Percentiles rank a stretch among this genome's conserved stretches.
phyloP scores from a whole-genome alignment of 2,329 filamentous ascomycete species.

The Pochonia chlamydosporia region DNA sequence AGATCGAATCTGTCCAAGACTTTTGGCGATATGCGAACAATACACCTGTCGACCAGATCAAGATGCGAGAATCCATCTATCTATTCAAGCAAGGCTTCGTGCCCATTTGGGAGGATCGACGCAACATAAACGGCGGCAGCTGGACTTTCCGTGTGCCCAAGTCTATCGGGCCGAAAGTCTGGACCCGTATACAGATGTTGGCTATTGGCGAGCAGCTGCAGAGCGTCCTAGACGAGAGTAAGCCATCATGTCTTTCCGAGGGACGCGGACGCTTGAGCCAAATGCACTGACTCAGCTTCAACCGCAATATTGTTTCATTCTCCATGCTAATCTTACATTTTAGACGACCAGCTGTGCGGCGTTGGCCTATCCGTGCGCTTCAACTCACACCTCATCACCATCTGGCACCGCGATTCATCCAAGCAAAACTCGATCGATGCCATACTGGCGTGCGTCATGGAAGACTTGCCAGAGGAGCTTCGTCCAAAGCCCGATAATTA shows the following conservation, averaged over 20 bases:
- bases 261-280: no score
- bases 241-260: slow-evolving; percentile 19
- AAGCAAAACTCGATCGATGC: slow-evolving; percentile 74
- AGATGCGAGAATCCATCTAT: slow-evolving; percentile 72
- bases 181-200: slow-evolving; percentile 74
- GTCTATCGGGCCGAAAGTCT: slow-evolving; percentile 64
- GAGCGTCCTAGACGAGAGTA: slow-evolving; percentile 64
- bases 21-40: slow-evolving; percentile 83
- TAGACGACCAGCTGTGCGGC: slow-evolving; percentile 83
- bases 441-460: slow-evolving; percentile 66
- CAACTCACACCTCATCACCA: slow-evolving; percentile 79
- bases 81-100: slow-evolving; percentile 74
- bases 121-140: slow-evolving; percentile 79
- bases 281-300: no score
- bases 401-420: slow-evolving; percentile 87
- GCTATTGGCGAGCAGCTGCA: slow-evolving; percentile 80
- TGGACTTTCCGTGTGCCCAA: slow-evolving; percentile 93
- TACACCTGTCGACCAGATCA: slow-evolving; percentile 68
- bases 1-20: slow-evolving; percentile 76
- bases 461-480: slow-evolving; percentile 67
- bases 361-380: slow-evolving; percentile 83
- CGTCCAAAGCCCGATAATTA: slow-evolving; percentile 66
- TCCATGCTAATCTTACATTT: no score
- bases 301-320: no score
- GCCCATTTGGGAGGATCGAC: slow-evolving; percentile 78